Evolutionary conservation across 345 rosid species (phyloP), one percentile per base, ranked within the genome.

Genomic region (Carallia brachiata): DNA sequence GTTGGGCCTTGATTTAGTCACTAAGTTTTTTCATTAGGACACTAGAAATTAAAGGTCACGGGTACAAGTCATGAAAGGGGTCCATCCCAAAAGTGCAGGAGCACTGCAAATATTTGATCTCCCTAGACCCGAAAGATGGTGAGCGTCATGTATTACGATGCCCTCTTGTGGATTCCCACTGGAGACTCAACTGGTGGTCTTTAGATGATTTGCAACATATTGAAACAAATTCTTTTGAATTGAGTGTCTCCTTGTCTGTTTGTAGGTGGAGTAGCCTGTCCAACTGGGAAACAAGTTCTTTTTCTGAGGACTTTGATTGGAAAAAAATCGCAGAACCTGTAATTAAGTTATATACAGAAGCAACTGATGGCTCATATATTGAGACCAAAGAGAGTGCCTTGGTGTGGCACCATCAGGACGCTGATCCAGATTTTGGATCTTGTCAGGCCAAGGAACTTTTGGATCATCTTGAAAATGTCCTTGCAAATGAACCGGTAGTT

Each of bases 361-460:
- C 89, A 39, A 87, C 91, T 0, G 91, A 87, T 77, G 91, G 91
- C n/a, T 85, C 91, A 9, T 79, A 65, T 63, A 87, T 87, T 75
- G 91, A 87, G 77, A 55, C 66, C 5, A 87, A 87, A 78, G 89
- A 83, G 66, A 87, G 83, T 82, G 91, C 91, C 65, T 66, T 87
- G 77, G 91, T 87, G 28, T 87, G 91, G 91, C 91, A 87, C 67
- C 84, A 85, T 79, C 86, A 82, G 68, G 84, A 87, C 65, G 91
- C 91, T 2, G 91, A 80, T 60, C 86, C 88, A 15, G 83, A 70
- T 79, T 87, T 87, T 74, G 87, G 89, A 73, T 81, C 86, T 64
- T 81, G 82, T 69, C 91, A 87, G 76, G 85, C 91, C 30, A 87
- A 85, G 79, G 91, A 87, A 68, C 79, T 87, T 54, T 65, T 85